These are phyloP conservation scores for Hippophae tibetana DNA, from an alignment of 306 rosid species.

Conservation along the genomic window DNA sequence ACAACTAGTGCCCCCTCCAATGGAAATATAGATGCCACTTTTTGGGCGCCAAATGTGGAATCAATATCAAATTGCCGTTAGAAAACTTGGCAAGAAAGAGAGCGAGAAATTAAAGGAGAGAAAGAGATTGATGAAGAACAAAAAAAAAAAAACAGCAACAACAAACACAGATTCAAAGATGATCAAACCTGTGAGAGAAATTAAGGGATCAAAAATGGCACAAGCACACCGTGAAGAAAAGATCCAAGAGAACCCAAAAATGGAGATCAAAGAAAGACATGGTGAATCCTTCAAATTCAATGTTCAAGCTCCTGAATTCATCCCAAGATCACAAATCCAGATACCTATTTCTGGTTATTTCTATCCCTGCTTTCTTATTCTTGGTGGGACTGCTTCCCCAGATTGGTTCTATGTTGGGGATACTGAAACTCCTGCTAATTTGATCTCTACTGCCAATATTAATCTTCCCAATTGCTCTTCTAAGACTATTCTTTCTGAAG, in stretches of 20 bases:
- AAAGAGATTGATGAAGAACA: neutral
- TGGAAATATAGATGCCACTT: constrained; percentile 24
- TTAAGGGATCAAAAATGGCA: constrained; percentile 31
- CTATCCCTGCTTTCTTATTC: constrained; percentile 65
- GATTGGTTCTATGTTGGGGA: constrained; percentile 78
- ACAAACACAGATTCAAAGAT: neutral
- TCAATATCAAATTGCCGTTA: constrained; percentile 28
- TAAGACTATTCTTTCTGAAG: constrained; percentile 43
- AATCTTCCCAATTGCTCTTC: constrained; percentile 34
- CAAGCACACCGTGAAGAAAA: constrained; percentile 42
- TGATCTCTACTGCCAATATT: constrained; percentile 32
- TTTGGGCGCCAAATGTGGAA: constrained; percentile 48
- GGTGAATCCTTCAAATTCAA: constrained; percentile 57
- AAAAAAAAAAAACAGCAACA: constrained; percentile 7
- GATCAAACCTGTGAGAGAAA: neutral
- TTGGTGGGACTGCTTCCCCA: constrained; percentile 50
- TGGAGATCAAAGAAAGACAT: constrained; percentile 23
- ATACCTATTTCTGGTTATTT: constrained; percentile 61
- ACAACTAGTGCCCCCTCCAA: constrained; percentile 4
- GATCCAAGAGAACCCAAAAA: constrained; percentile 22
- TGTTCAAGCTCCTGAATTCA: constrained; percentile 92
- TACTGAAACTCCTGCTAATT: constrained; percentile 44
- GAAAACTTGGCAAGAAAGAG: constrained; percentile 16
- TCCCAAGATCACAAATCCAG: constrained; percentile 73
- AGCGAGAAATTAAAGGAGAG: neutral